phyloP scores from a whole-genome alignment of 2,329 filamentous ascomycete species.

The Colletotrichum salicis region DNA sequence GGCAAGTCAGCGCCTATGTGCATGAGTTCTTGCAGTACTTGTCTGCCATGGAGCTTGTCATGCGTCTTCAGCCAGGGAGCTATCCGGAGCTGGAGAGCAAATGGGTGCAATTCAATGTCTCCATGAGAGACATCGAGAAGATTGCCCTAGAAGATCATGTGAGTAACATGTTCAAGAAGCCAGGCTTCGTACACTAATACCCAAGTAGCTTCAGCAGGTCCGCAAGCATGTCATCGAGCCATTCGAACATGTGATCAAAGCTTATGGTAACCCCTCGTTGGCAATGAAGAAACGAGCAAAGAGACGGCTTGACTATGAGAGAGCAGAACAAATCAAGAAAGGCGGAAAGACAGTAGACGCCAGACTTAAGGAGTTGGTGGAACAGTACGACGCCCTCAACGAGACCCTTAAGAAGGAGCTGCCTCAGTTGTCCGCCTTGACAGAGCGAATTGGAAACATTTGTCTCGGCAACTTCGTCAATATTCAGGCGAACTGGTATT shows the following conservation, averaged over 20 bases:
- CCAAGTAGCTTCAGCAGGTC: constrained; percentile 68
- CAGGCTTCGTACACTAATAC: background rate
- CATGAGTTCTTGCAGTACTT: constrained; percentile 84
- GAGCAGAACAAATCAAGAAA: constrained; percentile 80
- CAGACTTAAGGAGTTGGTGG: constrained; percentile 83
- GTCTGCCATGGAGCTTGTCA: constrained; percentile 83
- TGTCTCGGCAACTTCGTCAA: constrained; percentile 86
- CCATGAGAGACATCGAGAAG: constrained; percentile 85
- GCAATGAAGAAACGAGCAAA: constrained; percentile 96
- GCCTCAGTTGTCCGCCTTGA: constrained; percentile 82
- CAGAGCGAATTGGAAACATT: constrained; percentile 81
- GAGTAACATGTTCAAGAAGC: constrained; percentile 47
- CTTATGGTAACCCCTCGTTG: constrained; percentile 84
- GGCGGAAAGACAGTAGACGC: constrained; percentile 87
- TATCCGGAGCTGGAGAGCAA: constrained; percentile 91
- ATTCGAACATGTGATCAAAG: constrained; percentile 79
- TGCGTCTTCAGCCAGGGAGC: constrained; percentile 75
- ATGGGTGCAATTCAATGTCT: constrained; percentile 91
- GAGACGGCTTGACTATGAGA: constrained; percentile 88
- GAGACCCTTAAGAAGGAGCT: constrained; percentile 93
- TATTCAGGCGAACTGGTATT: constrained; percentile 85
- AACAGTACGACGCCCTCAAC: constrained; percentile 91
- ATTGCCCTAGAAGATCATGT: constrained; percentile 88
- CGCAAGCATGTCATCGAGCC: constrained; percentile 87
- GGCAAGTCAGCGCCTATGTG: constrained; percentile 83